These are phyloP conservation scores for Brachypodium distachyon DNA, from an alignment of 202 grass and related monocot species.

Conservation along the genomic window DNA sequence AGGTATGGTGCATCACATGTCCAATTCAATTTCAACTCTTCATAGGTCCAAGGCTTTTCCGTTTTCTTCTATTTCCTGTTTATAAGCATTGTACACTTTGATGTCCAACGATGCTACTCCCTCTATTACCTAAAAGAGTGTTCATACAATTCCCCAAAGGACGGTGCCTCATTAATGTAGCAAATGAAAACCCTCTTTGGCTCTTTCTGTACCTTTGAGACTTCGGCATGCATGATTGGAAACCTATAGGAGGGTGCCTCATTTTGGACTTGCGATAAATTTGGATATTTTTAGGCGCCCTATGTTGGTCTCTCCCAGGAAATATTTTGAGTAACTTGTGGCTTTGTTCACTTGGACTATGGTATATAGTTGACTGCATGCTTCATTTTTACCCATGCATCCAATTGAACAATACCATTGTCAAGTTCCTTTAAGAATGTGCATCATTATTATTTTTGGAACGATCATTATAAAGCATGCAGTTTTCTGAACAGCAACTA, in stretches of 20 bases:
- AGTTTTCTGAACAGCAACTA: background rate
- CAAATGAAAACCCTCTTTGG: no score
- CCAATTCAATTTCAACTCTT: background rate
- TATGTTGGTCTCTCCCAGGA: background rate
- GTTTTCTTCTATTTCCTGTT: background rate
- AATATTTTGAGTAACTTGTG: background rate
- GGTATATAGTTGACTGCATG: background rate
- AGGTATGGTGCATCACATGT: constrained; percentile 35
- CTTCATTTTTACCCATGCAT: background rate
- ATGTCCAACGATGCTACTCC: background rate
- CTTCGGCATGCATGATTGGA: no score
- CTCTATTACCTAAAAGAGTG: no score
- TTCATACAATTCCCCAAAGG: no score
- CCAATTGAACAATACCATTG: background rate
- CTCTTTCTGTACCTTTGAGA: no score
- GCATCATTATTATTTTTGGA: no score
- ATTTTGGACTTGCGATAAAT: no score
- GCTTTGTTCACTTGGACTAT: background rate
- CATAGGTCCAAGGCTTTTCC: background rate
- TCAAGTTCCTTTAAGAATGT: background rate
- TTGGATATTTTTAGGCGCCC: no score
- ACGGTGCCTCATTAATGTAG: no score
- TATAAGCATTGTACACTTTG: background rate
- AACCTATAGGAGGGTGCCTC: no score
- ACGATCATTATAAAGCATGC: background rate